Evolutionary conservation across 768 basidiomycete species (phyloP).

Genomic region (Russula griseocarnosa): DNA sequence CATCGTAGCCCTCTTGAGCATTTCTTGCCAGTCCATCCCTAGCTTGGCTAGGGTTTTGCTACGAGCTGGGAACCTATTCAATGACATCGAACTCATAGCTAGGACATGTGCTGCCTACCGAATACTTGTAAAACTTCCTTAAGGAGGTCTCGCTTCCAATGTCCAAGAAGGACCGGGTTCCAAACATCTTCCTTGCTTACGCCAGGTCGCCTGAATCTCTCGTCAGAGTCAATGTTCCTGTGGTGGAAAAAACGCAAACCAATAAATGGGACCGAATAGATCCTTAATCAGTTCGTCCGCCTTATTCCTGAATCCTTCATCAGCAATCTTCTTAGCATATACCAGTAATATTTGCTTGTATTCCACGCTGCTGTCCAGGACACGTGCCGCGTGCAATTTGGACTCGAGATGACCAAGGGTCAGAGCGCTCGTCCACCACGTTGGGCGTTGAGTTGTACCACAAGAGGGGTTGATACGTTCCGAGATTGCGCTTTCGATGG

Average conservation of each 20-base stretch:
- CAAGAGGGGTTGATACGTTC: constrained; percentile 30
- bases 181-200: constrained; percentile 55
- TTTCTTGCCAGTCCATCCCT: constrained; percentile 80
- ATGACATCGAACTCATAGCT: not conserved
- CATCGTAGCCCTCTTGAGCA: constrained; percentile 52
- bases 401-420: constrained; percentile 89
- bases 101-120: constrained; percentile 41
- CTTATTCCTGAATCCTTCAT: constrained; percentile 83
- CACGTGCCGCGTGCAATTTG: constrained; percentile 64
- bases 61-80: constrained; percentile 44
- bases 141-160: constrained; percentile 77
- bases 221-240: constrained; percentile 1
- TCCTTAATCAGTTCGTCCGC: constrained; percentile 91
- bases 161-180: constrained; percentile 63
- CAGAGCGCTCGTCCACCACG: constrained; percentile 80
- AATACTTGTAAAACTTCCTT: constrained; percentile 76
- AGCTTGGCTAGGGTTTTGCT: constrained; percentile 73
- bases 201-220: constrained; percentile 56
- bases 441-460: constrained; percentile 43
- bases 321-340: constrained; percentile 83
- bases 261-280: constrained; percentile 84
- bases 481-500: constrained; percentile 33
- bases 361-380: constrained; percentile 79
- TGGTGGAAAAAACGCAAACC: constrained; percentile 48
- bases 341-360: constrained; percentile 70